Evolutionary conservation across 305 asterid genomes (phyloP), one percentile per base, ranked within the genome.

Genomic region (Petunia hybrid): DNA sequence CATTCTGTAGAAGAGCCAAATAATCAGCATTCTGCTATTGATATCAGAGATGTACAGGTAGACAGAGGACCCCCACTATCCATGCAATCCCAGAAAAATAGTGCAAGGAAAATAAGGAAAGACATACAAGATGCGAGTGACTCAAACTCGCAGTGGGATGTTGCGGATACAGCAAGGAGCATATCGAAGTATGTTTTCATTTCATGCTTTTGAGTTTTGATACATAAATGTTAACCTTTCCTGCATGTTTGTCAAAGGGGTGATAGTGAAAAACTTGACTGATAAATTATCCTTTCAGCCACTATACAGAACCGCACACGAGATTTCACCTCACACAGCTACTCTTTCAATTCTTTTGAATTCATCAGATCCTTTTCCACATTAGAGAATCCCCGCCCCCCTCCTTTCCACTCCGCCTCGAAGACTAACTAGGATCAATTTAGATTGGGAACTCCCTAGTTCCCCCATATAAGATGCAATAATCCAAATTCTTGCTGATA

Each of bases 31-130:
- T 82, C 87, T 31, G 64, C 84, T 16, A 91, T 88, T 66, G 97
- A 91, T 53, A 88, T 94, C 65, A 85, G 98, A 90, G 99, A 95
- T 84, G 97, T 95, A 76, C 97, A 92, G 84, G 95, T 95, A 6
- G 99, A 95, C 83, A 91, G 85, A 82, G 94, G 94, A 82, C 86
- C 89, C 77, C 85, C 91, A 8, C 76, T 90, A n/a, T 73, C 89
- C 56, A 77, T 83, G 76, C 87, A 83, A 75, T 73, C 43, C 2
- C 63, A 73, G 36, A 36, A 55, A 51, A 81, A 91, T 31, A 84
- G 86, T 6, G 68, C 14, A 1, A 85, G 80, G 82, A 90, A 86
- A 87, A 77, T 10, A 56, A 87, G 73, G 68, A 86, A 65, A 82
- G 82, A 67, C 38, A 76, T 86, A 1, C 80, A 83, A 6, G 79